A percentile compares a stretch with the other conserved stretches of the same genome.
phyloP scores from a whole-genome alignment of 2,329 filamentous ascomycete genomes.

The Huntiella savannae region DNA sequence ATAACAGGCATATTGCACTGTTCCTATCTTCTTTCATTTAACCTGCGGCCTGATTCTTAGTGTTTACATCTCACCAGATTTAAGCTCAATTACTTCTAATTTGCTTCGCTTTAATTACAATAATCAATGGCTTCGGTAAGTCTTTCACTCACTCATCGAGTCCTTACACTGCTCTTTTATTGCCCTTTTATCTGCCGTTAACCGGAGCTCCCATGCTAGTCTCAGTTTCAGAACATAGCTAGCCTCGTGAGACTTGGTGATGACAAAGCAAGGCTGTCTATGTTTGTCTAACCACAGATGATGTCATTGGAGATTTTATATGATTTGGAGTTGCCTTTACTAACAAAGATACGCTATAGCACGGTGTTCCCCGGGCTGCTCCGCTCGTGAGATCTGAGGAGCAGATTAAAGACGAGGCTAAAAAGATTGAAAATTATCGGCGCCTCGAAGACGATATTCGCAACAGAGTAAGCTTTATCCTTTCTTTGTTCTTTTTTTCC shows the following conservation, averaged over 20 bases:
- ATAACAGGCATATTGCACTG: too few species aligned
- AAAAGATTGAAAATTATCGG: constrained; percentile 60
- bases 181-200: neutral
- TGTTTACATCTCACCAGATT: too few species aligned
- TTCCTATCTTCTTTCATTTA: too few species aligned
- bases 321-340: neutral
- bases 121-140: too few species aligned
- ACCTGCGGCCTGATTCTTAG: too few species aligned
- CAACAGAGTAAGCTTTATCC: constrained; percentile 30
- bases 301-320: neutral
- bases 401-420: constrained; percentile 49
- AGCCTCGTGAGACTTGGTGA: neutral
- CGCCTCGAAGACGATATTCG: constrained; percentile 49
- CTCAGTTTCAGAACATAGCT: neutral
- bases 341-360: constrained; percentile 28
- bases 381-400: constrained; percentile 41
- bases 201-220: neutral
- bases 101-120: too few species aligned
- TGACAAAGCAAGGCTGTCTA: neutral
- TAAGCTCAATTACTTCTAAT: too few species aligned
- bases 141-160: too few species aligned
- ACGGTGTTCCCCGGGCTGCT: constrained; percentile 59
- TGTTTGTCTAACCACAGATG: neutral
- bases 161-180: neutral
- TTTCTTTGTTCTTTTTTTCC: neutral